phyloP scores from a whole-genome alignment of 2,329 filamentous ascomycete genomes.

The Aspergillus ochraceus region DNA sequence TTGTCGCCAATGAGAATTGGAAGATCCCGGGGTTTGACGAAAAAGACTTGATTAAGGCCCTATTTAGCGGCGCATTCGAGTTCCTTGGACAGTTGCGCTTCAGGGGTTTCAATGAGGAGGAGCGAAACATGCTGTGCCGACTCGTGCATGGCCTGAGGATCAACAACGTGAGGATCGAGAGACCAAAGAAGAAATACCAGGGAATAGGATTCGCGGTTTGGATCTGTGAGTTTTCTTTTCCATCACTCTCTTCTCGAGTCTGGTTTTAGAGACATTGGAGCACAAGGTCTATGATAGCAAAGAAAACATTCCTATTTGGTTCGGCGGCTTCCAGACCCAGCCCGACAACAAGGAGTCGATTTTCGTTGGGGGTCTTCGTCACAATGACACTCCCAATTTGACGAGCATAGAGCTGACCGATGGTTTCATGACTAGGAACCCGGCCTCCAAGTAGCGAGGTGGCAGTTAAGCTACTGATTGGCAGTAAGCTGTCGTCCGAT shows the following conservation, averaged over 20 bases:
- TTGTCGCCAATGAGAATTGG: slow-evolving; percentile 19
- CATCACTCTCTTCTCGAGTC: neutral
- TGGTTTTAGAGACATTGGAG: slow-evolving; percentile 40
- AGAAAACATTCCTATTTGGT: slow-evolving; percentile 43
- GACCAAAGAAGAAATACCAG: slow-evolving; percentile 10
- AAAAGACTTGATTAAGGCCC: slow-evolving; percentile 12
- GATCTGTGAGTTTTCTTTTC: slow-evolving; percentile 13
- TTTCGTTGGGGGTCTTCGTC: slow-evolving; percentile 65
- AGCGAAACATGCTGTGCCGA: slow-evolving; percentile 5
- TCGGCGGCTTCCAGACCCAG: slow-evolving; percentile 54
- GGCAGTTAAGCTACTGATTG: slow-evolving; percentile 78
- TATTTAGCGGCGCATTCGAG: slow-evolving; percentile 17
- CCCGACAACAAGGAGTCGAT: slow-evolving; percentile 59
- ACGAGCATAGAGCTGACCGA: slow-evolving; percentile 85
- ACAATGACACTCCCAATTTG: slow-evolving; percentile 82
- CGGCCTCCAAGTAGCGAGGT: slow-evolving; percentile 85
- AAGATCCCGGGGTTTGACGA: slow-evolving; percentile 17
- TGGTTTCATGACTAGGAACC: slow-evolving; percentile 72
- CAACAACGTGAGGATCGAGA: slow-evolving; percentile 10
- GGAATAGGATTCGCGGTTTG: slow-evolving; percentile 8
- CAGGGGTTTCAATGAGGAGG: slow-evolving; percentile 15
- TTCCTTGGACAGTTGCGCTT: slow-evolving; percentile 14
- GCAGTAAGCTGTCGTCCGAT: slow-evolving; percentile 63
- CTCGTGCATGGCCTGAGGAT: slow-evolving; percentile 6
- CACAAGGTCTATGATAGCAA: slow-evolving; percentile 44